Evolutionary conservation across 108 stramenopile species (phyloP).

Genomic region (Epithemia pelagica): DNA sequence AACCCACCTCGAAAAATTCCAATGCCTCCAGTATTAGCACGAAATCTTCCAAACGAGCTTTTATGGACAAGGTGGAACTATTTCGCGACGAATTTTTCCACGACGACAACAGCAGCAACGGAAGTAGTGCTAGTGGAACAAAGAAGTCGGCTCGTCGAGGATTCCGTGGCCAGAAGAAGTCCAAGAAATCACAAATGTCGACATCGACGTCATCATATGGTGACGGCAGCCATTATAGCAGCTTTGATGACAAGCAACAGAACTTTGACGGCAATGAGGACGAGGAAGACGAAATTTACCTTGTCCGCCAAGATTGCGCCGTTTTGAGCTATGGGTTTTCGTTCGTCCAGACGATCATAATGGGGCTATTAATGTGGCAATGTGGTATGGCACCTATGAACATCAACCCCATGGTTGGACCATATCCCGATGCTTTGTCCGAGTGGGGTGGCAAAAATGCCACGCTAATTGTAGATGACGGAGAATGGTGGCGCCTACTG

Average conservation of each 20-base stretch:
- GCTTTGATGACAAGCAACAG: too few species aligned
- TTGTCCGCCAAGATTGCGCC: conserved; percentile 55
- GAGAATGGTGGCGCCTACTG: conserved; percentile 41
- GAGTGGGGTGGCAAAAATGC: conserved; percentile 71
- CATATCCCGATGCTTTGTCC: conserved; percentile 61
- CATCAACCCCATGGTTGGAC: conserved; percentile 57
- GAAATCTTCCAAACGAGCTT: background rate
- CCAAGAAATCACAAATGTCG: too few species aligned
- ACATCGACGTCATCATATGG: too few species aligned
- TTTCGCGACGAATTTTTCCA: too few species aligned
- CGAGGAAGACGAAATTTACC: conserved; percentile 35
- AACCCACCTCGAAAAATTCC: too few species aligned
- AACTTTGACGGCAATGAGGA: too few species aligned
- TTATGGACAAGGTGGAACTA: background rate
- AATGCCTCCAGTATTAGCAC: too few species aligned
- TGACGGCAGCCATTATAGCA: too few species aligned
- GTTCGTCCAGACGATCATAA: conserved; percentile 38
- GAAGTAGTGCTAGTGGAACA: too few species aligned
- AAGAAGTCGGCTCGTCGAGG: too few species aligned
- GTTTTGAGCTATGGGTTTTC: conserved; percentile 52
- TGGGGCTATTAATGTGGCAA: conserved; percentile 65
- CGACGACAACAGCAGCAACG: too few species aligned
- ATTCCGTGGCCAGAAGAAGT: too few species aligned
- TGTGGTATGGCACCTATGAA: conserved; percentile 55
- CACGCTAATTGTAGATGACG: conserved; percentile 32